These are phyloP conservation scores for Poteriospumella lacustris DNA, from an alignment of 108 stramenopile species.

Conservation along the genomic window DNA sequence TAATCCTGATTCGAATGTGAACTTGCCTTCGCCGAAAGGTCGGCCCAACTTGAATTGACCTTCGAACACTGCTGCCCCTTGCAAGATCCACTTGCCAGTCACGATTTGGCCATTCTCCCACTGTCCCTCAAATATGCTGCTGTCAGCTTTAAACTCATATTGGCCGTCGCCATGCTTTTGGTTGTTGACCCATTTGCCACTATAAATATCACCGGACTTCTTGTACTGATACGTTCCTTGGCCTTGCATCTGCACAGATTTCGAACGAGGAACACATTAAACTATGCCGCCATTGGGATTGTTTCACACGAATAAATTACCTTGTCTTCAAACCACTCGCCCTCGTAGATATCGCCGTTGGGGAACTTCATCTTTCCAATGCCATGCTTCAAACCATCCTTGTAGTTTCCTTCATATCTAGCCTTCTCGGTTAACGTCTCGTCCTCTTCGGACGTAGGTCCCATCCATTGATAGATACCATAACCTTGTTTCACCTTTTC, in stretches of 20 bases:
- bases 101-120: constrained; percentile 47
- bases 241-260: not conserved
- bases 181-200: constrained; percentile 40
- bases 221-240: constrained; percentile 52
- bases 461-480: constrained; percentile 50
- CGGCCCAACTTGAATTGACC: constrained; percentile 41
- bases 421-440: constrained; percentile 42
- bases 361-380: constrained; percentile 50
- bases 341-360: constrained; percentile 52
- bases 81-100: constrained; percentile 46
- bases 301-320: no score
- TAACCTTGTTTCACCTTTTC: constrained; percentile 51
- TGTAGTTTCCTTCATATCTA: constrained; percentile 48
- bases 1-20: constrained; percentile 42
- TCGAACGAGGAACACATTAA: no score
- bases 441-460: constrained; percentile 35
- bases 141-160: constrained; percentile 48
- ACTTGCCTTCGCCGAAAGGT: constrained; percentile 47
- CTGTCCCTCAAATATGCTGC: constrained; percentile 41
- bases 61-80: constrained; percentile 45
- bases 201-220: constrained; percentile 47
- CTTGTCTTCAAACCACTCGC: constrained; percentile 47
- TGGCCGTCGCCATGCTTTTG: constrained; percentile 43
- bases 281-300: no score
- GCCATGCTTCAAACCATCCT: constrained; percentile 45